Evolutionary conservation across 495 filamentous ascomycete species (phyloP), one percentile per base, ranked within the genome.

Genomic region (Trichoderma orchidacearum): DNA sequence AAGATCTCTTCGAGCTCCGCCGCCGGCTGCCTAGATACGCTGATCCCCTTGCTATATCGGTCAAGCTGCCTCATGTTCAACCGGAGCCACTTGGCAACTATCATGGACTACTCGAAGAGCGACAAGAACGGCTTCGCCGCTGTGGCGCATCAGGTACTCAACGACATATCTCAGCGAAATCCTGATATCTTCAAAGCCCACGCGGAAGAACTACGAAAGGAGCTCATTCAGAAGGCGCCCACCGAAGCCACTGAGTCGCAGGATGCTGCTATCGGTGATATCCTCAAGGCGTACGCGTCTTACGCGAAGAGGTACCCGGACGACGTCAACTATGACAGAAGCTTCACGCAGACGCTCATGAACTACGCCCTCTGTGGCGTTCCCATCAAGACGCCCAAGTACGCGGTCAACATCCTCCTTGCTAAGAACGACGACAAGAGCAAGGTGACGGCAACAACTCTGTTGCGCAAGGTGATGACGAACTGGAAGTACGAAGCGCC

Each of bases 111-210:
- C 60, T 88, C 90, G 0, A 82, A 86, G 58, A 87, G 83, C 3
- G 85, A 96, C 63, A 85, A 90, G 60, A 80, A 89, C 35, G 80
- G 80, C 1, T 71, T 97, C 58, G 87, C 86, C 15, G 70, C 78
- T 8, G 80, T 87, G 0, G 93, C 93, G 7, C 90, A 96, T 60
- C 89, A 95, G 64, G 80, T 97, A 48, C 77, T 96, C 27, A 92
- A 90, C 63, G 88, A 97, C 63, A 95, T 99, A 30, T 96, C 93
- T 0, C 81, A 85, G 38, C 81, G 80, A 21, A 94, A 90, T 51
- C 91, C 93, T 0, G 86, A 90, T 56, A 80, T 97, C 8, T 85
- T 99, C 68, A 87, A 89, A 68, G 86, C 88, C 1, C 92, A 97
- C 61, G 84, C 96, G 5, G 86, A 89, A 50, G 91, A 95, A 61